A percentile compares a stretch with the other conserved stretches of the same genome.
Conservation (phyloP, 306 rosid genomes). For the Mimosa pudica region DNA sequence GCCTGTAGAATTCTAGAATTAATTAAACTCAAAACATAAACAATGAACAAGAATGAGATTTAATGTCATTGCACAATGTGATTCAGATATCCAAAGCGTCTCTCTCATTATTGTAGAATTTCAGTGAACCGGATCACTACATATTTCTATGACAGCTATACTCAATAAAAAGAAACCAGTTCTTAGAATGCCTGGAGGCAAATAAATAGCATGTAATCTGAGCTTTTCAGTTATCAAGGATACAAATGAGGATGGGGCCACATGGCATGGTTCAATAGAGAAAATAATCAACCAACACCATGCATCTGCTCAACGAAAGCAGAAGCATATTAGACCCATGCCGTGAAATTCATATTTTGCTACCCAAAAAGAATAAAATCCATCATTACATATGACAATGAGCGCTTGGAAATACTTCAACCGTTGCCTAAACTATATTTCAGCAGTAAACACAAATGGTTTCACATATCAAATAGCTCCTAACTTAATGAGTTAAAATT, state of each 20-base stretch:
- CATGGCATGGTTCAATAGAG: not conserved
- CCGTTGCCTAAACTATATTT: not conserved
- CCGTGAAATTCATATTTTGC: not conserved
- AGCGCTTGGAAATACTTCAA: not conserved
- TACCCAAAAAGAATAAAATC: not conserved
- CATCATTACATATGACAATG: not conserved
- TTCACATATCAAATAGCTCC: not conserved
- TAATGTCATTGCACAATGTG: not conserved
- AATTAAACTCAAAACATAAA: conserved; percentile 2
- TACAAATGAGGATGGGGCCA: not conserved
- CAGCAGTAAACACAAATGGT: not conserved
- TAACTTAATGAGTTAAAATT: not conserved
- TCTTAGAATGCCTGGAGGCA: not conserved
- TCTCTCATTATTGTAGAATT: conserved; percentile 1
- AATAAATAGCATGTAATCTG: not conserved
- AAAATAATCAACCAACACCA: not conserved
- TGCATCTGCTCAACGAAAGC: not conserved
- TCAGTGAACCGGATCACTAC: not conserved
- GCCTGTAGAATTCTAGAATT: conserved; percentile 58
- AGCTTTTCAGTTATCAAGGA: not conserved
- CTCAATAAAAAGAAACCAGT: not conserved
- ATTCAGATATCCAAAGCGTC: not conserved
- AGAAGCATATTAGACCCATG: not conserved
- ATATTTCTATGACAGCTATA: not conserved
- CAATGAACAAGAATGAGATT: conserved; percentile 4